Base-by-base conservation (phyloP, 768 basidiomycete genomes). In the Serendipita indica region DNA sequence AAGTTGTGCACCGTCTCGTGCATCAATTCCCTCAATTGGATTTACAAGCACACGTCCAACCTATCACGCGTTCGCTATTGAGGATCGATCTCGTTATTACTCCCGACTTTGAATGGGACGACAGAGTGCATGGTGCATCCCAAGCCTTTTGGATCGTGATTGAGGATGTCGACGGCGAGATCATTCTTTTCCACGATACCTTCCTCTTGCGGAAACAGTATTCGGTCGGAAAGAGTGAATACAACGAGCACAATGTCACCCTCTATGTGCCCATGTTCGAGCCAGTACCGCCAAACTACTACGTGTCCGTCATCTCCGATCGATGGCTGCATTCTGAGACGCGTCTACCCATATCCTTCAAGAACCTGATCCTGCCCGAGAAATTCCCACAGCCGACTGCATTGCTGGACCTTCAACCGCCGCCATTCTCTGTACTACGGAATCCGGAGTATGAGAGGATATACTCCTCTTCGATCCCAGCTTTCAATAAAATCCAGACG, bases 51-150 rank as follows among this genome's bases (percentile, higher is more conserved):
- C 89, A 96, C 66, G 94, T 98, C 0, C 89, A 96, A 65, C 96
- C 94, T 0, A 91, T 99, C 65, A 98, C 96, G 0, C 84, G 93
- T 7, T 88, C 90, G 0, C 80, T 98, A 13, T 78, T 99, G 13
- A 82, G 89, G 33, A 84, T 98, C 58, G 94, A 98, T 63, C 72
- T 99, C 14, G 90, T 89, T 2, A 93, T 99, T 67, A 81, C 82
- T 2, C 93, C 96, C n/a, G 96, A 98, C 67, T 99, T 98, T 80
- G 80, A 85, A 43, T 99, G 96, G 96, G 93, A 97, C 34, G 89
- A 91, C 65, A 89, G 89, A 69, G 80, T 92, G 3, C 94, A 98
- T 63, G 89, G 91, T 2, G 70, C 75, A 0, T 83, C 89, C 0
- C 91, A 98, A 70, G 82, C 86, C 0, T 99, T 99, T 77, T 79